Conservation (phyloP, 352 stramenopile species). For the Globisporangium viniferum region DNA sequence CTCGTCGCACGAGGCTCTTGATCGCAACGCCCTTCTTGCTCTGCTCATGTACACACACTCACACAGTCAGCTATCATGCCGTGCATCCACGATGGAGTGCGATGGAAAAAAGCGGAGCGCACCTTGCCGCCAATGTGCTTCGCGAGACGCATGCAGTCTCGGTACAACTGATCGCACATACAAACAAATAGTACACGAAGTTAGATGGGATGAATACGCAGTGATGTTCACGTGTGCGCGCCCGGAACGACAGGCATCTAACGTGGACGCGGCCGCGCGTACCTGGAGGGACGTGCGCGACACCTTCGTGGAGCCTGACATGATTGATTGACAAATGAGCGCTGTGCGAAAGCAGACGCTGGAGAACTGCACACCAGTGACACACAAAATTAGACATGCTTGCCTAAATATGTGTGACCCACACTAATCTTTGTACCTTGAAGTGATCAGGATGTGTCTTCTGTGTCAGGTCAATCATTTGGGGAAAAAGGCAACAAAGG, state of each 20-base stretch:
- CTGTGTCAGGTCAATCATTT: too few species aligned
- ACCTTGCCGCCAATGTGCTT: slow-evolving; percentile 87
- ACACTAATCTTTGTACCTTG: background rate
- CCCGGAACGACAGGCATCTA: background rate
- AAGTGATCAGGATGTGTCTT: background rate
- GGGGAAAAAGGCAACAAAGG: background rate
- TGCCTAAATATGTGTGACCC: background rate
- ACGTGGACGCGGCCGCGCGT: background rate
- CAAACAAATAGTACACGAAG: background rate
- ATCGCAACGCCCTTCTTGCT: slow-evolving; percentile 85
- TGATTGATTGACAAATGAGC: slow-evolving; percentile 17
- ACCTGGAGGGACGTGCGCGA: slow-evolving; percentile 76
- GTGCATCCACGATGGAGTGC: background rate
- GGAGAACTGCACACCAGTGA: background rate
- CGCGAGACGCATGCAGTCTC: slow-evolving; percentile 78
- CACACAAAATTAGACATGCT: background rate
- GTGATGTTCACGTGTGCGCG: background rate
- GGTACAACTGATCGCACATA: slow-evolving; percentile 54
- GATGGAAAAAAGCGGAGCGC: slow-evolving; percentile 11
- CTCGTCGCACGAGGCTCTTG: slow-evolving; percentile 58
- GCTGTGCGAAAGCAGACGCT: background rate
- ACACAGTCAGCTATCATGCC: background rate
- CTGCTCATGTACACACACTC: slow-evolving; percentile 24
- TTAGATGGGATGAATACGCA: background rate
- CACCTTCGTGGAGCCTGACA: slow-evolving; percentile 61